Conservation (phyloP, 2,329 filamentous ascomycete species). For the Cyclaneusma minus region DNA sequence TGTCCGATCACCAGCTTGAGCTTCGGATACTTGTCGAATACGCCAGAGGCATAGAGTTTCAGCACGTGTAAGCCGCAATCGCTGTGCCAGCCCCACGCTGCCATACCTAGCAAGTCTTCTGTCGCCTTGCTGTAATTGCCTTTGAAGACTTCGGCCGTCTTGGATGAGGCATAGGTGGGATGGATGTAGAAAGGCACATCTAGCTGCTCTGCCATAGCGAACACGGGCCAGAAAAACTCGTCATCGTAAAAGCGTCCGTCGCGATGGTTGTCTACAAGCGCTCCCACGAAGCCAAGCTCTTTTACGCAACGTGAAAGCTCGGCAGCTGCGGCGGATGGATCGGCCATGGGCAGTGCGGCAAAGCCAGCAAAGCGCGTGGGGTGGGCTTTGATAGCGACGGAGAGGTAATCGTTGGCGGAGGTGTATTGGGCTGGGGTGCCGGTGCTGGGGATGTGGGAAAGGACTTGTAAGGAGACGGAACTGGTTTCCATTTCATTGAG, state of each 20-base stretch:
- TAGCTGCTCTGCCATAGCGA: slow-evolving; percentile 21
- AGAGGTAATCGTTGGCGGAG: slow-evolving; percentile 19
- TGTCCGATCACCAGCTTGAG: slow-evolving; percentile 40
- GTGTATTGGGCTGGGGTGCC: slow-evolving; percentile 5
- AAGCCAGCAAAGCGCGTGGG: slow-evolving; percentile 25
- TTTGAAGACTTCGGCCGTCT: slow-evolving; percentile 14
- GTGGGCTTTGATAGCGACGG: slow-evolving; percentile 14
- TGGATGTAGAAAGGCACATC: slow-evolving; percentile 28
- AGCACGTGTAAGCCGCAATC: slow-evolving; percentile 32
- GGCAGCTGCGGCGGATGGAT: slow-evolving; percentile 20
- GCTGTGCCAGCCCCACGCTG: slow-evolving; percentile 33
- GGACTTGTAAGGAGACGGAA: slow-evolving; percentile 12
- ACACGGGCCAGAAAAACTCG: slow-evolving; percentile 26
- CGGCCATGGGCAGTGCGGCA: slow-evolving; percentile 24
- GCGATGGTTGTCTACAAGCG: slow-evolving; percentile 28
- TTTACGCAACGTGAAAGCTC: slow-evolving; percentile 23
- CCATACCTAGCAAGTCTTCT: slow-evolving; percentile 21
- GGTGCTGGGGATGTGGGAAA: slow-evolving; percentile 16
- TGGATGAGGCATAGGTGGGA: slow-evolving; percentile 20
- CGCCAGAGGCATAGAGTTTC: slow-evolving; percentile 31
- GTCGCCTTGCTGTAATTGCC: slow-evolving; percentile 17
- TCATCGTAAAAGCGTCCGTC: slow-evolving; percentile 27
- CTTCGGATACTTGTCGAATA: slow-evolving; percentile 37
- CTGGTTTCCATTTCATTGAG: slow-evolving; percentile 14
- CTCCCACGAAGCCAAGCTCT: slow-evolving; percentile 30